Conservation (phyloP, 2,329 filamentous ascomycete genomes). For the Byssochlamys sp. region DNA sequence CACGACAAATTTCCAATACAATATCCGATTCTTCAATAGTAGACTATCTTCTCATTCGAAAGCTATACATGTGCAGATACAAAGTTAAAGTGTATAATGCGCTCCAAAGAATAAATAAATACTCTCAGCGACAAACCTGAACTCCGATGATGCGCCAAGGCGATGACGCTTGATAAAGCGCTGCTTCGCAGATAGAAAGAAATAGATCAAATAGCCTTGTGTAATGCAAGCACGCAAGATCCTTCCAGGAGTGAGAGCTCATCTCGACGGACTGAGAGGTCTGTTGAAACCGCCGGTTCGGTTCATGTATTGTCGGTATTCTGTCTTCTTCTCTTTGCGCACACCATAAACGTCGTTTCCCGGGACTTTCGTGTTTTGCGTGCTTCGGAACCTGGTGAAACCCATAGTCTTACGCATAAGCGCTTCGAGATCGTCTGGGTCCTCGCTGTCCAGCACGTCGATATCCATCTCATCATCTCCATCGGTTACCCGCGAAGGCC, state of each 20-base stretch:
- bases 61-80: conserved; percentile 3
- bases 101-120: neutral
- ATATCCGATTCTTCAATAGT: neutral
- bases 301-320: conserved; percentile 92
- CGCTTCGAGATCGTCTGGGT: conserved; percentile 47
- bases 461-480: conserved; percentile 16
- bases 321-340: conserved; percentile 82
- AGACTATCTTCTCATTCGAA: neutral
- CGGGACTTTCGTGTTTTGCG: conserved; percentile 77
- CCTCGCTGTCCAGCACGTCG: conserved; percentile 18
- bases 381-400: conserved; percentile 73
- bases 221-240: neutral
- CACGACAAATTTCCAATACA: no score
- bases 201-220: neutral
- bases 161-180: conserved; percentile 9
- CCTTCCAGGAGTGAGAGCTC: conserved; percentile 4
- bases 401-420: conserved; percentile 83
- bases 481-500: conserved; percentile 19
- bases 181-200: conserved; percentile 1
- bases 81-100: conserved; percentile 3
- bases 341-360: conserved; percentile 79
- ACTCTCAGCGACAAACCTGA: conserved; percentile 9
- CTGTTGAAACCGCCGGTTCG: conserved; percentile 42
- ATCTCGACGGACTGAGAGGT: conserved; percentile 38
- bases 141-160: conserved; percentile 22